These are phyloP conservation scores for Vigna hirtella DNA, from an alignment of 306 rosid genomes.

Conservation along the genomic window DNA sequence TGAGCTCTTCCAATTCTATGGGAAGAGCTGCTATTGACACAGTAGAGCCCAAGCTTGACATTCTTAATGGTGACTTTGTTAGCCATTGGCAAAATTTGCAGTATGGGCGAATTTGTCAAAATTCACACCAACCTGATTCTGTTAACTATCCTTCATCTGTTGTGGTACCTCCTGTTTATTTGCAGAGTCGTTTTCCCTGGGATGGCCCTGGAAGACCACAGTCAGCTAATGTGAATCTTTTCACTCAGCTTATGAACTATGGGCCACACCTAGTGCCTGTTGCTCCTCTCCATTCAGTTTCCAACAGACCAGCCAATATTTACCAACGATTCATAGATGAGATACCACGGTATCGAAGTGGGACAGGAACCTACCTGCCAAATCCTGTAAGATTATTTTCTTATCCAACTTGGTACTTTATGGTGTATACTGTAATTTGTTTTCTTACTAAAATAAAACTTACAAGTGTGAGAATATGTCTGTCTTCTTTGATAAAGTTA, in stretches of 20 bases:
- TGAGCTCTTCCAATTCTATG: conserved; percentile 47
- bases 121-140: conserved; percentile 51
- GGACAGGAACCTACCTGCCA: conserved; percentile 91
- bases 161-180: conserved; percentile 64
- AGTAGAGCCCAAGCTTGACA: conserved; percentile 60
- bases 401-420: not conserved
- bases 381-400: conserved; percentile 69
- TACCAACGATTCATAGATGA: conserved; percentile 69
- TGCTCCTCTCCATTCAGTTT: conserved; percentile 62
- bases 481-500: not conserved
- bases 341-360: conserved; percentile 73
- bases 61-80: conserved; percentile 71
- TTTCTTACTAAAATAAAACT: not conserved
- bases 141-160: conserved; percentile 54
- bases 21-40: conserved; percentile 52
- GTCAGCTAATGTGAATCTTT: conserved; percentile 65
- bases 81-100: conserved; percentile 77
- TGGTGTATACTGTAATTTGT: not conserved
- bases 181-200: conserved; percentile 73
- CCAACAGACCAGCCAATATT: conserved; percentile 66
- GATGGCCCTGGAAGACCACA: conserved; percentile 85
- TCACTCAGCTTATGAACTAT: conserved; percentile 56
- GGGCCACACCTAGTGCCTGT: conserved; percentile 70
- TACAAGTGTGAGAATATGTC: not conserved
- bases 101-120: conserved; percentile 70